Evolutionary conservation across 1,139 yeast genomes (phyloP), one percentile per base, ranked within the genome.

Genomic region (Taiozyma sp.): DNA sequence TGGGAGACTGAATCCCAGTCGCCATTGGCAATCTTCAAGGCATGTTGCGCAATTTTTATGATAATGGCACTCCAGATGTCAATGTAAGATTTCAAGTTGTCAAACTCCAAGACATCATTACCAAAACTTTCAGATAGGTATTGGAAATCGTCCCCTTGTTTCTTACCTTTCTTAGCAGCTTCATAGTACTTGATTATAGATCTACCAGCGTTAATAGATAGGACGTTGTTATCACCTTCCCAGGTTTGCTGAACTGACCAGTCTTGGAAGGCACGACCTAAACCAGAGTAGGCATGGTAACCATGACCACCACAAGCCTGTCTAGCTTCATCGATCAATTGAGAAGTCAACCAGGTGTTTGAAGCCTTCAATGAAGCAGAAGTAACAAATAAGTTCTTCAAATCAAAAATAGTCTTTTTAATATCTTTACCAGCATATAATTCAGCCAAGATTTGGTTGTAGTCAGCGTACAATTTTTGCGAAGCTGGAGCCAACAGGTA

Each of bases 301-400:
- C 97, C 97, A 65, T 89, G 97, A 47, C 97, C 97, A 70, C 97
- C 97, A 72, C 97, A 90, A n/a, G 96, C 80, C 73, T 90, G 97
- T 71, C 97, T 81, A 57, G 90, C 79, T 71, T 90, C 90, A 65
- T 88, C 96, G 64, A 90, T 90, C 59, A 85, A 74, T 52, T 79
- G 80, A 47, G 90, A 83, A 44, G 88, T 80, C 47, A 83, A 76
- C 97, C 97, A 90, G 42, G 97, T 90, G 61, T 85, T 81, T 46
- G 95, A 85, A 3, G 97, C 90, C 70, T 90, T 90, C 67, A 89
- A 77, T 46, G 96, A 86, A 42, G 96, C 97, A 42, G 96, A 87
- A 54, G 87, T 85, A 42, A 88, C 84, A 68, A 90, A 90, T 59
- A 90, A 73, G 49, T 87, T 82, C 70, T 90, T 90, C 69, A 88